Evolutionary conservation across 1,139 yeast species (phyloP).

Genomic region (Taphrina sp.): DNA sequence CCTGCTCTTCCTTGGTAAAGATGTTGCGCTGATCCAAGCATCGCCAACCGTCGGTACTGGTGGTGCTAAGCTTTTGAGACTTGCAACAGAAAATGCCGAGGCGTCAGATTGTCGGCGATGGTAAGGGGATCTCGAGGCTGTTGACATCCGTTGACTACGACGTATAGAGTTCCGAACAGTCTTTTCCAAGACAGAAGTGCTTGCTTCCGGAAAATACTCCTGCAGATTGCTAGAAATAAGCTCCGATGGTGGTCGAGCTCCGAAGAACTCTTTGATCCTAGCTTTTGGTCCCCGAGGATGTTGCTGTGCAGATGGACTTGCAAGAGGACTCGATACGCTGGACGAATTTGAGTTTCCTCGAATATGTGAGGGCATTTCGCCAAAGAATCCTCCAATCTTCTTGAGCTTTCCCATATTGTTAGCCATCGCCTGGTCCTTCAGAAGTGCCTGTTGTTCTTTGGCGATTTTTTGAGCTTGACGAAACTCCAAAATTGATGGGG

Average conservation of each 20-base stretch:
- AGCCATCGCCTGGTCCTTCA: constrained; percentile 30
- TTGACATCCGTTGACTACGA: constrained; percentile 44
- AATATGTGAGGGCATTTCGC: constrained; percentile 31
- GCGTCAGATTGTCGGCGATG: constrained; percentile 23
- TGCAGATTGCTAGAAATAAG: constrained; percentile 84
- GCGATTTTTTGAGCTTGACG: constrained; percentile 55
- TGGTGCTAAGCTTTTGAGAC: constrained; percentile 16
- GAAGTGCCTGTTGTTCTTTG: constrained; percentile 36
- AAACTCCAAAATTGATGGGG: constrained; percentile 67
- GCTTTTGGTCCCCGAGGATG: constrained; percentile 32
- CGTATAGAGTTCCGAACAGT: constrained; percentile 82
- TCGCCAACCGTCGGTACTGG: constrained; percentile 29
- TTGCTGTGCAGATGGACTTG: not conserved
- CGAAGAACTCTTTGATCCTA: constrained; percentile 55
- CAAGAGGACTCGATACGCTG: not conserved
- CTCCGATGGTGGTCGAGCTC: constrained; percentile 92
- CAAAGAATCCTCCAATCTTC: constrained; percentile 34
- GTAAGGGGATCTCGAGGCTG: constrained; percentile 1
- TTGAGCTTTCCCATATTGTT: constrained; percentile 31
- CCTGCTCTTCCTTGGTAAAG: constrained; percentile 12
- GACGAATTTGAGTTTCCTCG: constrained; percentile 11
- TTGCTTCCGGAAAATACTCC: constrained; percentile 88
- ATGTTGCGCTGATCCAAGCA: constrained; percentile 28
- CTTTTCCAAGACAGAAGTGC: constrained; percentile 66
- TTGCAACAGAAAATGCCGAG: constrained; percentile 17